Evolutionary conservation across 768 basidiomycete genomes (phyloP), one percentile per base, ranked within the genome.

Genomic region (Psilocybe azurescens): DNA sequence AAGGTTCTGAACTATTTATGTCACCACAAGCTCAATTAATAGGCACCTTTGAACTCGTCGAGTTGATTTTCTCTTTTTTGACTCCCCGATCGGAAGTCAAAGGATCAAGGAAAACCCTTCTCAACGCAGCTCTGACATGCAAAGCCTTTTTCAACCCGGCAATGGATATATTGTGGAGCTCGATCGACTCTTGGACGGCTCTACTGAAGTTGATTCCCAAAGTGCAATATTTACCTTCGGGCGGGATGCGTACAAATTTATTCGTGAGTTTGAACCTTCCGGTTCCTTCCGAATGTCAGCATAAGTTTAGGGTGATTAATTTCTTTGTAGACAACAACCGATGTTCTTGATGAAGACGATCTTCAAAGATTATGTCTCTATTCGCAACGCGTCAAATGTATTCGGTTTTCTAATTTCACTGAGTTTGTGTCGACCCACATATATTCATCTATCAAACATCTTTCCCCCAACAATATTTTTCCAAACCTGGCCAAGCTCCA

Each of bases 341-440:
- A 60, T 13, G 53, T 53, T 16, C 18, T 60, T 5, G 41, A 47
- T 8, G 53, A 48, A 32, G 14, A n/a, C 5, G 52, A 60, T 33
- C 20, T 60, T 20, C 29, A 47, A 24, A 28, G 33, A 20, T 30
- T 60, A n/a, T 20, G 3, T 2, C 47, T 30, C 16, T 60, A 60
- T 53, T 41, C 59, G 5, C 28, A 28, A 5, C 53, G 16, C 38
- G 24, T 60, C 30, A 53, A 30, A 33, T 6, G 1, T 28, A 28
- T 60, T 32, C 46, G 30, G 24, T 3, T 60, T 7, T 6, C 39
- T 9, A 11, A 8, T 11, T 60, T 60, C 18, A 14, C 18, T 33
- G 24, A 60, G 16, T 46, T 20, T 14, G 52, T 60, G 0, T 60
- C 59, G 18, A 53, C 59, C 18, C 59, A 60, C 44, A 53, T 60